phyloP scores from a whole-genome alignment of 495 filamentous ascomycete species.

The Usnea hakonensis region DNA sequence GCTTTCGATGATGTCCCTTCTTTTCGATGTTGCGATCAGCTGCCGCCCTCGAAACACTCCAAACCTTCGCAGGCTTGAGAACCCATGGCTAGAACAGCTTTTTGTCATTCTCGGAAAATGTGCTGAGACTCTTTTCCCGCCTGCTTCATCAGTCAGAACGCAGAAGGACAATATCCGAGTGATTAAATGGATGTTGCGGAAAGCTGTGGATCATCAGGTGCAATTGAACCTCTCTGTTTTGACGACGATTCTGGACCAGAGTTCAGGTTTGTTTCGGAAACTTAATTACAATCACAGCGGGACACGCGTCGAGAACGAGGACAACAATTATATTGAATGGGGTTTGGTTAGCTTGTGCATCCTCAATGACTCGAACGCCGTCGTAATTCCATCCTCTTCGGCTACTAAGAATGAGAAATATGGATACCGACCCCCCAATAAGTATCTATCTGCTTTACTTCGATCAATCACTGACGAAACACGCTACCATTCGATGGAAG shows the following conservation, averaged over 20 bases:
- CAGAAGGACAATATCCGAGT: conserved; percentile 14
- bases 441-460: conserved; percentile 38
- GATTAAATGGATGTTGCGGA: conserved; percentile 34
- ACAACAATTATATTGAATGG: conserved; percentile 48
- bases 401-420: background rate
- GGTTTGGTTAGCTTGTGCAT: conserved; percentile 51
- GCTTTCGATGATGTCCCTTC: conserved; percentile 22
- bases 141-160: background rate
- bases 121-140: conserved; percentile 3
- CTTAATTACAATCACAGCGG: conserved; percentile 16
- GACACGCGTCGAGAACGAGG: background rate
- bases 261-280: conserved; percentile 36
- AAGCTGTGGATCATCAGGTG: conserved; percentile 33
- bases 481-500: background rate
- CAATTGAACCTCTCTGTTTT: conserved; percentile 25
- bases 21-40: conserved; percentile 53
- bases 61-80: conserved; percentile 49
- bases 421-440: conserved; percentile 18
- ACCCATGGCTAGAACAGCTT: conserved; percentile 57
- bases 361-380: conserved; percentile 60
- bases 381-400: conserved; percentile 36
- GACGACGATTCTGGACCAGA: conserved; percentile 27
- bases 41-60: conserved; percentile 46
- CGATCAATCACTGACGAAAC: conserved; percentile 30
- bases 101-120: conserved; percentile 45